phyloP scores from a whole-genome alignment of 2,329 filamentous ascomycete genomes.

The Hypoxylon sp. region DNA sequence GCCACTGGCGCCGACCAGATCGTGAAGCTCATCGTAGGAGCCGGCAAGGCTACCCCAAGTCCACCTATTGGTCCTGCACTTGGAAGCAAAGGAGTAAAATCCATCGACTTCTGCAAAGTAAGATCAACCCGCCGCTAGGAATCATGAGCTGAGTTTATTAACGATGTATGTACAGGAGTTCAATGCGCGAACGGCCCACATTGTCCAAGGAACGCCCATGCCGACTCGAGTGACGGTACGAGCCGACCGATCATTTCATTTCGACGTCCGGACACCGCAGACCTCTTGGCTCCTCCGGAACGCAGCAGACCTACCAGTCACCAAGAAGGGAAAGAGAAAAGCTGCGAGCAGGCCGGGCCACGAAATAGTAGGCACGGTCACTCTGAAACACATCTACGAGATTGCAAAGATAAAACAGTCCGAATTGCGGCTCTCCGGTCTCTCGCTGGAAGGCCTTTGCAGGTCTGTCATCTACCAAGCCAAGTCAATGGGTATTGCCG shows the following conservation, averaged over 20 bases:
- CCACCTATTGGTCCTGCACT: slow-evolving; percentile 96
- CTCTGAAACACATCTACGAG: slow-evolving; percentile 95
- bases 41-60: slow-evolving; percentile 93
- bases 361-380: slow-evolving; percentile 85
- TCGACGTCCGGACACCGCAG: slow-evolving; percentile 93
- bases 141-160: slow-evolving; percentile 33
- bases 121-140: slow-evolving; percentile 5
- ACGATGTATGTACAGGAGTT: slow-evolving; percentile 76
- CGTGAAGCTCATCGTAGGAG: slow-evolving; percentile 97
- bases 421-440: slow-evolving; percentile 78
- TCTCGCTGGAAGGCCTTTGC: slow-evolving; percentile 78
- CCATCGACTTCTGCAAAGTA: slow-evolving; percentile 99
- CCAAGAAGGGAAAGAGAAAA: slow-evolving; percentile 81
- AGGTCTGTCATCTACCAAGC: slow-evolving; percentile 80
- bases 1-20: slow-evolving; percentile 72
- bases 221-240: slow-evolving; percentile 92
- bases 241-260: slow-evolving; percentile 91
- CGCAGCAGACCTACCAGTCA: slow-evolving; percentile 78
- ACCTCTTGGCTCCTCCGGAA: slow-evolving; percentile 90
- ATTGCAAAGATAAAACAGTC: slow-evolving; percentile 96
- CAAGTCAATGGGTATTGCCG: slow-evolving; percentile 79
- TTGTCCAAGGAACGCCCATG: slow-evolving; percentile 84
- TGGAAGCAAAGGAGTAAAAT: slow-evolving; percentile 97
- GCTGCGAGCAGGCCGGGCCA: slow-evolving; percentile 81
- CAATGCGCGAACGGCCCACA: slow-evolving; percentile 92